Base-by-base conservation (phyloP, 805 yeast genomes). In the Danielozyma ontarioensis region DNA sequence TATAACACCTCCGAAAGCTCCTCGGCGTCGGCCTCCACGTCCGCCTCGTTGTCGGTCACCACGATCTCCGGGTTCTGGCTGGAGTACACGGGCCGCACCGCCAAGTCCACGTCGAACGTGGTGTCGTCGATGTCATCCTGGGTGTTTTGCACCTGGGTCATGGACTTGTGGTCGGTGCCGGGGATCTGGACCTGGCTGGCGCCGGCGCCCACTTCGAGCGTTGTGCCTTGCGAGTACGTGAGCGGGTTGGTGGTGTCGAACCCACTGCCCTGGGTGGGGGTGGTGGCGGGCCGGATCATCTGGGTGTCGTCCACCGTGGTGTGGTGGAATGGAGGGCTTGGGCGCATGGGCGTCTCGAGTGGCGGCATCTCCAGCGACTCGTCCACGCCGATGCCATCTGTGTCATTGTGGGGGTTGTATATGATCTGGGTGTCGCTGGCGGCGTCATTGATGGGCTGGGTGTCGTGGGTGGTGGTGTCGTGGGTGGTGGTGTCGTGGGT, bases 91-190 rank as follows among this genome's bases (percentile, higher is more conserved):
- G 22, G 27, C 5, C 33, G 27, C 6, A 27, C 13, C 17, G 12
- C 16, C 14, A 28, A n/a, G 25, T 26, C 10, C 15, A 25, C 29
- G 13, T 37, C 38, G 15, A 26, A 18, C 5, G 31, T 35, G 5
- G 25, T 27, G 14, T 40, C 42, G 17, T 37, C 36, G 18, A 38
- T 25, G 21, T 44, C 50, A 27, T 54, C 59, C 32, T 55, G 60
- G 5, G 60, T 55, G 27, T 54, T 55, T 24, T 45, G 34, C 22
- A 65, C 71, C 36, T 65, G 69, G 5, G 58, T 46, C n/a, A 62
- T 42, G 15, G 57, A 41, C 26, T 28, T 17, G 22, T 51, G 52
- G 2, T 37, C 42, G 2, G 55, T 50, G 15, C 45, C 46, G 8
- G 56, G 54, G 12, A 49, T 51, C 33, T 48, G 50, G 2, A 50